A percentile compares a stretch with the other conserved stretches of the same genome.
phyloP scores from a whole-genome alignment of 768 basidiomycete species.

The Boletus sensibilis region DNA sequence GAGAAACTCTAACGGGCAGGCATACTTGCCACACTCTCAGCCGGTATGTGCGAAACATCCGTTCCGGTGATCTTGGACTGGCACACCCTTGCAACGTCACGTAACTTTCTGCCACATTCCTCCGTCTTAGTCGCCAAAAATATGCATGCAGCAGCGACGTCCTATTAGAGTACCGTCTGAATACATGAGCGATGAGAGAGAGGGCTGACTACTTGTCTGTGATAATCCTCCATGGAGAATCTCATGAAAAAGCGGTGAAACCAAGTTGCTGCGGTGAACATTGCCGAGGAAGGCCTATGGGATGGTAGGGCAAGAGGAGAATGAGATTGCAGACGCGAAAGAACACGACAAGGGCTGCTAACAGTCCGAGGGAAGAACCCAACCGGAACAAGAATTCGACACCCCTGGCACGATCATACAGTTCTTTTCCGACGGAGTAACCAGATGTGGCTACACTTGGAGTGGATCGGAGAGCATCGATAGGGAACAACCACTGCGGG shows the following conservation, averaged over 20 bases:
- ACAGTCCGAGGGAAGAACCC: constrained; percentile 77
- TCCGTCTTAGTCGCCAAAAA: constrained; percentile 92
- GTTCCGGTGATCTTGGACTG: constrained; percentile 62
- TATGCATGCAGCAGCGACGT: constrained; percentile 82
- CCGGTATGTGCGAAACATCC: constrained; percentile 55
- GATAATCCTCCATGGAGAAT: constrained; percentile 78
- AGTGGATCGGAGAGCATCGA: constrained; percentile 54
- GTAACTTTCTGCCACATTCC: constrained; percentile 81
- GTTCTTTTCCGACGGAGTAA: constrained; percentile 56
- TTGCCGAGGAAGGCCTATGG: constrained; percentile 70
- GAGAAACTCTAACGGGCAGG: not conserved
- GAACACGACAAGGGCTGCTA: constrained; percentile 34
- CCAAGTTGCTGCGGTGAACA: constrained; percentile 88
- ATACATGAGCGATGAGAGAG: constrained; percentile 4
- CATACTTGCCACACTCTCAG: constrained; percentile 61
- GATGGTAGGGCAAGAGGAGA: constrained; percentile 9
- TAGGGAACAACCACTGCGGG: constrained; percentile 73
- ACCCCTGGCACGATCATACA: constrained; percentile 77
- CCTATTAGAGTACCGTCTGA: constrained; percentile 41
- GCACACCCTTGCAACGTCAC: constrained; percentile 78
- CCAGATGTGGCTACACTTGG: constrained; percentile 54
- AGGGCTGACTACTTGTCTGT: constrained; percentile 55
- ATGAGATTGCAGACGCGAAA: constrained; percentile 13
- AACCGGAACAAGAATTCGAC: constrained; percentile 84
- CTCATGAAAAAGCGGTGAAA: constrained; percentile 92